These are phyloP conservation scores for Candida sanyaensis DNA, from an alignment of 1,139 yeast genomes.

Conservation along the genomic window DNA sequence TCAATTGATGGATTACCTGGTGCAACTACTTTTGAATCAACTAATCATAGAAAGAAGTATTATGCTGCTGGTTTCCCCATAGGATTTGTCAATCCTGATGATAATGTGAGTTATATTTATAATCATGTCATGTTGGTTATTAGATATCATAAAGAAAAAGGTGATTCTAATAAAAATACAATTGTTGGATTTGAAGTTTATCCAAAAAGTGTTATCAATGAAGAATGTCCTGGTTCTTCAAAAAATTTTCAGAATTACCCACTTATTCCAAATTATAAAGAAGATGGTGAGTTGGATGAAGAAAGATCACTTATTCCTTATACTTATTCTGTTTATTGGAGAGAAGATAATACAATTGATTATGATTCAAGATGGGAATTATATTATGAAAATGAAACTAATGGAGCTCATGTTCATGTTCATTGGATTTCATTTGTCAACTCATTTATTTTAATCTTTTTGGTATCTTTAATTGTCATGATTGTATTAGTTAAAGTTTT, in stretches of 20 bases:
- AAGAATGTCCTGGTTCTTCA: constrained; percentile 69
- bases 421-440: constrained; percentile 76
- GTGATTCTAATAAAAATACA: constrained; percentile 40
- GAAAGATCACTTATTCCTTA: constrained; percentile 57
- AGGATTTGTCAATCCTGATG: constrained; percentile 60
- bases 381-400: constrained; percentile 61
- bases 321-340: constrained; percentile 87
- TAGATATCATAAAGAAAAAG: constrained; percentile 61
- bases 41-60: constrained; percentile 60
- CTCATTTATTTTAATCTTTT: constrained; percentile 59
- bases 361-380: constrained; percentile 78
- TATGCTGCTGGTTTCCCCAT: constrained; percentile 88
- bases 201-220: constrained; percentile 75
- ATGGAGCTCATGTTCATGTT: constrained; percentile 42
- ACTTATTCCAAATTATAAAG: constrained; percentile 26
- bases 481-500: constrained; percentile 59
- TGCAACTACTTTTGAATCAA: constrained; percentile 78
- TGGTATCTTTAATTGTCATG: constrained; percentile 64
- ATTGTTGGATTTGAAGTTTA: constrained; percentile 92
- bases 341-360: constrained; percentile 70
- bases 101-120: constrained; percentile 60
- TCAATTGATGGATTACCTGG: constrained; percentile 83
- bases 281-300: constrained; percentile 20
- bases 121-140: constrained; percentile 83
- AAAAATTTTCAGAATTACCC: constrained; percentile 58